Conservation (phyloP, 768 basidiomycete species). For the Gautieria morchelliformis region DNA sequence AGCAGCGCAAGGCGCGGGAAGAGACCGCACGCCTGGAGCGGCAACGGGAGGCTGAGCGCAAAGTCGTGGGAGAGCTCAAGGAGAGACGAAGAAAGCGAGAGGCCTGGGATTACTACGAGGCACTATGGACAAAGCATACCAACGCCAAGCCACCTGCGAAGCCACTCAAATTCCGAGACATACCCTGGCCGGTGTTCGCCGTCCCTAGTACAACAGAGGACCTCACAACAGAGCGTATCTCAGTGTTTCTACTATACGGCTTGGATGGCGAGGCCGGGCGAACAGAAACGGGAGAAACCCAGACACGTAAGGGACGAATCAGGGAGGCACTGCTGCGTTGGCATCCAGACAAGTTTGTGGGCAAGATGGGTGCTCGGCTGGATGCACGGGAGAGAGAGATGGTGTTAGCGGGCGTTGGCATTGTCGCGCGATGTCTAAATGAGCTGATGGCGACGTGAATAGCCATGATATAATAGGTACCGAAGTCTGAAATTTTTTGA, state of each 20-base stretch:
- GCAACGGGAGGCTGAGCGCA: conserved; percentile 42
- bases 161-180: conserved; percentile 40
- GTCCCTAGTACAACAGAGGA: conserved; percentile 31
- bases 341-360: conserved; percentile 63
- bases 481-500: too few species aligned
- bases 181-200: conserved; percentile 64
- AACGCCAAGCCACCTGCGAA: conserved; percentile 17
- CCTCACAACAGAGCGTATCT: conserved; percentile 45
- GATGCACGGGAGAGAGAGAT: conserved; percentile 36
- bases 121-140: conserved; percentile 46
- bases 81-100: conserved; percentile 34
- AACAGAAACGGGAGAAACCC: neutral
- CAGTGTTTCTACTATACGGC: conserved; percentile 36
- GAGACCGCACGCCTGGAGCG: conserved; percentile 45
- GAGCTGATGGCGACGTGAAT: conserved; percentile 37
- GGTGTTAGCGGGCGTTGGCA: conserved; percentile 56
- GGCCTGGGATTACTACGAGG: conserved; percentile 45
- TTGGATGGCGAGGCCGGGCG: neutral
- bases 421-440: conserved; percentile 59
- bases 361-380: conserved; percentile 22
- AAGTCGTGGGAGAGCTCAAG: conserved; percentile 37
- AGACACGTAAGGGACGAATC: conserved; percentile 47
- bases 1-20: conserved; percentile 40
- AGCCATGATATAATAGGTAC: neutral
- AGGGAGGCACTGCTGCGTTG: conserved; percentile 59